These are phyloP conservation scores for Nigrospora sphaerica DNA, from an alignment of 2,329 filamentous ascomycete species.

Conservation along the genomic window DNA sequence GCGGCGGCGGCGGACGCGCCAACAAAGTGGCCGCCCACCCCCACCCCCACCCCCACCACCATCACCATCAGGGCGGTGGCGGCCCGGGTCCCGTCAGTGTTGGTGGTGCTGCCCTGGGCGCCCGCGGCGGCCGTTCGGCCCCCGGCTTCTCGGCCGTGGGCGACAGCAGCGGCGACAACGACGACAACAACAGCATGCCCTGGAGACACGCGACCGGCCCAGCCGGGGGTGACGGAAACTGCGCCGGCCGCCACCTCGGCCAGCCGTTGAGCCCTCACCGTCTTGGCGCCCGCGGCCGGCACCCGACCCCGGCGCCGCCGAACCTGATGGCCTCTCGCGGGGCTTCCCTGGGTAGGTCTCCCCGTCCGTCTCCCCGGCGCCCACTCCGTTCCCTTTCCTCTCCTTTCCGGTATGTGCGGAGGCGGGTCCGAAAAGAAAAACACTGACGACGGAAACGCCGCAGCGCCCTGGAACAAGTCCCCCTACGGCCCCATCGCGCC, in stretches of 20 bases:
- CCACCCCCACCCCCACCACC: no score
- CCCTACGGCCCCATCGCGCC: constrained; percentile 24
- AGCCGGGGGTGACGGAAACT: no score
- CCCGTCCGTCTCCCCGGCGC: no score
- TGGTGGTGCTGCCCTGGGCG: background rate
- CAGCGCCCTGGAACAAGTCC: constrained; percentile 14
- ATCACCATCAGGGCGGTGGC: background rate
- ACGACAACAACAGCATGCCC: background rate
- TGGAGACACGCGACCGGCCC: background rate
- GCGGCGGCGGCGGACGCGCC: no score
- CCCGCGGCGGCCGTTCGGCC: background rate
- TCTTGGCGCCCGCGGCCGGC: no score
- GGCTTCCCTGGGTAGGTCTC: background rate
- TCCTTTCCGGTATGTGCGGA: no score
- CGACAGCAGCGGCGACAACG: background rate
- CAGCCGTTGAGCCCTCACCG: no score
- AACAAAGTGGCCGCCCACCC: no score
- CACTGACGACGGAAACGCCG: background rate
- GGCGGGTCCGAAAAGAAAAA: background rate
- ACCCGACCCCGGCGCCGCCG: no score
- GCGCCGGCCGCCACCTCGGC: no score
- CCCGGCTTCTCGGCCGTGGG: background rate
- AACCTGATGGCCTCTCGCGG: no score
- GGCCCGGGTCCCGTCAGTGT: background rate
- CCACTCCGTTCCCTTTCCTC: background rate